Conservation (phyloP, 768 basidiomycete genomes). For the Russula brevipes region DNA sequence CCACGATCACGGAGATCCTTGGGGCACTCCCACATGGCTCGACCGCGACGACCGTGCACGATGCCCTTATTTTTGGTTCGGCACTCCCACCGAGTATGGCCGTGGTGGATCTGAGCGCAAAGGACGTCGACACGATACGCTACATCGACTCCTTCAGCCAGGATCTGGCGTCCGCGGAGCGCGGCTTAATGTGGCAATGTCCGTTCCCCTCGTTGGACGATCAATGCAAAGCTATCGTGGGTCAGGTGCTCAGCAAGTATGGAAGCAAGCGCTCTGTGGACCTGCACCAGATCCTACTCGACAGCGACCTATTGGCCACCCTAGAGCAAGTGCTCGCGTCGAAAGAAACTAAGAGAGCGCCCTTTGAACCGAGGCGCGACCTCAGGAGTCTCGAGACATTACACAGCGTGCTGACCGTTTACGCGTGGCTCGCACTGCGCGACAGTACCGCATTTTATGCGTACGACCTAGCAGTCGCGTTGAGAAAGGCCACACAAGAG, state of each 20-base stretch:
- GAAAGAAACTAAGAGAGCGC: slow-evolving; percentile 28
- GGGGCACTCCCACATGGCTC: slow-evolving; percentile 42
- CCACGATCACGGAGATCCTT: slow-evolving; percentile 30
- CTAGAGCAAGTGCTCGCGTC: slow-evolving; percentile 41
- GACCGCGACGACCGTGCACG: slow-evolving; percentile 40
- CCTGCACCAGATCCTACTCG: slow-evolving; percentile 36
- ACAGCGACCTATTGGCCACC: slow-evolving; percentile 36
- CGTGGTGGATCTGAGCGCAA: slow-evolving; percentile 30
- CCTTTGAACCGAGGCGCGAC: slow-evolving; percentile 8
- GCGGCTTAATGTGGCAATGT: slow-evolving; percentile 42
- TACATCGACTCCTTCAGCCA: slow-evolving; percentile 41
- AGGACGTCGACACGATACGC: slow-evolving; percentile 32
- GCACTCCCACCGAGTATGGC: slow-evolving; percentile 42
- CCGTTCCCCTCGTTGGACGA: slow-evolving; percentile 52
- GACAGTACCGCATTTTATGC: slow-evolving; percentile 61
- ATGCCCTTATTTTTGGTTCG: slow-evolving; percentile 48
- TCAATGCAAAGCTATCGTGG: slow-evolving; percentile 33
- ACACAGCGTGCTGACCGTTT: slow-evolving; percentile 71
- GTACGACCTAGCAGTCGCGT: slow-evolving; percentile 40
- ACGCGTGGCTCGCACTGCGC: slow-evolving; percentile 81
- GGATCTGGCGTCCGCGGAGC: slow-evolving; percentile 42
- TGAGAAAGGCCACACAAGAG: slow-evolving; percentile 61
- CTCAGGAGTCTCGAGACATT: slow-evolving; percentile 53
- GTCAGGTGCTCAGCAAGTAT: slow-evolving; percentile 42
- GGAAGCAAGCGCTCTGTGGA: slow-evolving; percentile 39